phyloP scores from a whole-genome alignment of 208 protist genomes.

The Balamuthia mandrillaris region DNA sequence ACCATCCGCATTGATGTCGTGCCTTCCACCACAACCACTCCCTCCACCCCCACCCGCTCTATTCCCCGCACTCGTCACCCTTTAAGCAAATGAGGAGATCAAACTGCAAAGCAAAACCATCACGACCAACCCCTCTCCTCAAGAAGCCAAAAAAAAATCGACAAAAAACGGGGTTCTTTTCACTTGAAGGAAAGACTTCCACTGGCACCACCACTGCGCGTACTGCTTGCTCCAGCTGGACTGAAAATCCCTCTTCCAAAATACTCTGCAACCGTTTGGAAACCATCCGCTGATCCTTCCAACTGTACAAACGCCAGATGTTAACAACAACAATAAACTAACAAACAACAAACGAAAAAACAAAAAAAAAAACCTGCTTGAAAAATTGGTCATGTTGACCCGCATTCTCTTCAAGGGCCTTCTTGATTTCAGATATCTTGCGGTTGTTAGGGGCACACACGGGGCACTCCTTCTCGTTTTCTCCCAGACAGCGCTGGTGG shows the following conservation, averaged over 20 bases:
- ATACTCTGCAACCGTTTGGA: constrained; percentile 84
- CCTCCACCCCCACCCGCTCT: no score
- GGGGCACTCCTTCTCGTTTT: constrained; percentile 70
- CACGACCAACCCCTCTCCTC: no score
- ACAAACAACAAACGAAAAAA: background rate
- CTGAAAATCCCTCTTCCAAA: constrained; percentile 81
- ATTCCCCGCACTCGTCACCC: no score
- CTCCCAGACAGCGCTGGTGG: constrained; percentile 81
- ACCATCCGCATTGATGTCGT: no score
- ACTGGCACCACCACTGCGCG: no score
- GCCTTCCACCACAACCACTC: no score
- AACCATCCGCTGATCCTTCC: constrained; percentile 74
- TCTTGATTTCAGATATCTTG: constrained; percentile 72
- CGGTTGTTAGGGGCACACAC: constrained; percentile 61
- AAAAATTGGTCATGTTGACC: constrained; percentile 77
- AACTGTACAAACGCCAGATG: constrained; percentile 35
- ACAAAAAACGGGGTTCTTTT: no score
- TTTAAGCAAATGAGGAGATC: no score
- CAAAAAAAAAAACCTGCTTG: constrained; percentile 57
- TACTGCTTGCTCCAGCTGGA: no score
- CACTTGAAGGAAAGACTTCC: no score
- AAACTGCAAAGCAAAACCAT: no score
- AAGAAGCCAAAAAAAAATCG: no score
- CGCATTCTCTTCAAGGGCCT: constrained; percentile 58
- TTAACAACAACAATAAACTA: background rate